Evolutionary conservation across 768 basidiomycete species (phyloP), one percentile per base, ranked within the genome.

Genomic region (Crepidotus variabilis): DNA sequence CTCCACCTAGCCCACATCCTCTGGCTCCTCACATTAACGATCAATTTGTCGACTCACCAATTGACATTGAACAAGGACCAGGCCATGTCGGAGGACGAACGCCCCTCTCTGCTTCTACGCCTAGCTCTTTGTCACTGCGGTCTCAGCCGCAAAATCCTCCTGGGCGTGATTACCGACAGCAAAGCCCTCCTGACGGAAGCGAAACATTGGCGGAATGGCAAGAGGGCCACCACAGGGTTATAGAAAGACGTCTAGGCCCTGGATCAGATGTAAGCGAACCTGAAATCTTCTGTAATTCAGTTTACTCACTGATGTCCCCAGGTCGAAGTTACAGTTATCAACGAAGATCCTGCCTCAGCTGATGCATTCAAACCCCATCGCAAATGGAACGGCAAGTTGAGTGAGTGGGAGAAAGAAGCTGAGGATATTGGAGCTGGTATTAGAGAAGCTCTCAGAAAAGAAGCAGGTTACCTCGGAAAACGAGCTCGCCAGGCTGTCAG

Each of bases 311-410:
- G 16, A 50, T 36, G 47, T 58, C n/a, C n/a, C n/a, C n/a, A 87
- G 84, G 82, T 87, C 51, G 81, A 86, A 39, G 86, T 89, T 18
- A 80, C 85, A 49, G 80, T 88, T 20, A 69, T 85, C 48, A 74
- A 75, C n/a, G 79, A 77, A 11, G 66, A 69, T 14, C 60, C 63
- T 48, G 14, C 43, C 32, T 18, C 43, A 14, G 58, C 62, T 32
- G 57, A 55, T 23, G 54, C 59, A 21, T 62, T 57, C 7, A 58
- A 60, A 7, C 53, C 60, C n/a, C 61, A 60, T 39, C 64, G 64
- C 14, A 67, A 62, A 4, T 54, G 61, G 61, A 59, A 43, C 16
- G 62, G 59, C n/a, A 66, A 60, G 45, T 52, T 57, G n/a, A 58
- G 67, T 24, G 62, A 64, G 35, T 51, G 60, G 50, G 67, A 60